Base-by-base conservation (phyloP, 2,329 filamentous ascomycete genomes). In the Fusarium heterosporum region DNA sequence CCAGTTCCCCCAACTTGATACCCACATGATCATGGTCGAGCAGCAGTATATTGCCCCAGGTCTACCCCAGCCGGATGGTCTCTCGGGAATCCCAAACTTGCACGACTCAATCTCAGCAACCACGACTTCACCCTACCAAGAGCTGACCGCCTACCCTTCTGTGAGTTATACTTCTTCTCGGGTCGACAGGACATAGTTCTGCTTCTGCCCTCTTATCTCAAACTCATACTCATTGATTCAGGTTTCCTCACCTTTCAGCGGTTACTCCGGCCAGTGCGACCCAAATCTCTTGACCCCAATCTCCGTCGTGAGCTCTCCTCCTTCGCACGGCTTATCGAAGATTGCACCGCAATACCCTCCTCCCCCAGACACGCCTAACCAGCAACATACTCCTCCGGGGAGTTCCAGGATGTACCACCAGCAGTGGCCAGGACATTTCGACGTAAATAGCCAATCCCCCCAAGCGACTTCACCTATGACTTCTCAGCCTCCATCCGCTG, bases 251-350 rank as follows among this genome's bases (percentile, higher is more conserved):
- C 68, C 78, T n/a, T 79, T 78, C 68, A 72, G 59, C 61, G 69
- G 47, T 30, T 50, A 77, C 70, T 63, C 74, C 68, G 52, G 72
- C 72, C 71, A 76, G 63, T 81, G 78, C 75, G 82, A 84, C 64
- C 73, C 79, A 36, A 78, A 77, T 42, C 76, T 86, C 55, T 75
- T 84, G 47, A 85, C 84, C n/a, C 84, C 85, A 26, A 80, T 81
- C n/a, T 85, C 84, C 45, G 77, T 78, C 46, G 77, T 78, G 55
- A 80, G 76, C 28, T 86, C 84, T 30, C 84, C 84, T 52, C 80
- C 81, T 47, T 68, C 84, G 41, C 77, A 80, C 52, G 81, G 84
- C 55, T 77, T 76, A 50, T 74, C 75, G 53, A 83, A 84, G 66
- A 75, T 79, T 47, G 75, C 78, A 69, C 74, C 76, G 57, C 74